phyloP scores from a whole-genome alignment of 164 flowering plant species.

The Aristolochia fimbriata region DNA sequence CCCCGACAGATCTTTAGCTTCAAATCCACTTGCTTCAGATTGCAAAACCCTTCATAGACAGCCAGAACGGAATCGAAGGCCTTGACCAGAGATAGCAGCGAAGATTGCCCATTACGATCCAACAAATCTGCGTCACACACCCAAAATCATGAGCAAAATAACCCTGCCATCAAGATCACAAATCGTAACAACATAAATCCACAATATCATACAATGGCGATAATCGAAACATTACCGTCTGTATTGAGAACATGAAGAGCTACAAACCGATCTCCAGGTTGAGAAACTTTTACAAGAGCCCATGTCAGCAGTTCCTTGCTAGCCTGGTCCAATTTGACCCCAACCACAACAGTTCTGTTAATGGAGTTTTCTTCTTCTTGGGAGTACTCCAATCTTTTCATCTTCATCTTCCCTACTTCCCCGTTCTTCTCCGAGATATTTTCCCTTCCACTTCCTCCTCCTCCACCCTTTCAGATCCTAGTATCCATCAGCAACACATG shows the following conservation, averaged over 20 bases:
- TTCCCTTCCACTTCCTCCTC: neutral
- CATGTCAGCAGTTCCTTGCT: conserved; percentile 87
- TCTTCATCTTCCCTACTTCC: neutral
- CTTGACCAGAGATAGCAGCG: conserved; percentile 65
- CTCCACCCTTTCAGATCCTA: neutral
- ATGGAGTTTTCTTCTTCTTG: neutral
- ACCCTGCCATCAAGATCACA: neutral
- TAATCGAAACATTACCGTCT: conserved; percentile 25
- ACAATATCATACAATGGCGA: neutral
- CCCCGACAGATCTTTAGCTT: conserved; percentile 92
- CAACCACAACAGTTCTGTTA: conserved; percentile 62
- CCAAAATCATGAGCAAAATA: neutral
- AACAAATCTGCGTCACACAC: conserved; percentile 1
- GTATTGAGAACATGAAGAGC: conserved; percentile 71
- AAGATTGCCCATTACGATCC: conserved; percentile 17
- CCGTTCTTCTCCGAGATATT: neutral
- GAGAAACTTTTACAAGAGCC: conserved; percentile 80
- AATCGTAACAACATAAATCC: neutral
- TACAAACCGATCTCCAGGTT: conserved; percentile 70
- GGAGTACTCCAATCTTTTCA: neutral
- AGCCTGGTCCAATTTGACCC: conserved; percentile 59
- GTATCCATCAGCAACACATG: neutral
- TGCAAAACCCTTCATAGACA: conserved; percentile 96
- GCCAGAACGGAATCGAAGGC: conserved; percentile 81
- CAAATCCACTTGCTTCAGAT: conserved; percentile 85